Base-by-base conservation (phyloP, 768 basidiomycete species). In the Amanita rubescens region DNA sequence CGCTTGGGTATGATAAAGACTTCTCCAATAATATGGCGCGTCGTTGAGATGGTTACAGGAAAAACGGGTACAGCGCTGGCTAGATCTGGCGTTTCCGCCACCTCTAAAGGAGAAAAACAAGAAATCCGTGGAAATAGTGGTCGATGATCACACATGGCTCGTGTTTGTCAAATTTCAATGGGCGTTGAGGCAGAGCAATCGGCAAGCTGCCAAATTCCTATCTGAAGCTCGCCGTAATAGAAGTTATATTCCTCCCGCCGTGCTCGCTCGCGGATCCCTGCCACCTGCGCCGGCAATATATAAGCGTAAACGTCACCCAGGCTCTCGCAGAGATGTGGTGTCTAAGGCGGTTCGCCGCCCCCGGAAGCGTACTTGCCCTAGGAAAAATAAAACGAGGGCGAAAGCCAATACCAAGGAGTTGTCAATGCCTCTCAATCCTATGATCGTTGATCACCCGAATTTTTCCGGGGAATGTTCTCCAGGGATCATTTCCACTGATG, bases 91-190 rank as follows among this genome's bases (percentile, higher is more conserved):
- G 32, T 53, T n/a, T 62, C n/a, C 5, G 48, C 35, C 34, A 11
- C 17, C 11, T 15, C 7, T n/a, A n/a, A n/a, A 20, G 25, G 35
- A 33, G 4, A 27, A n/a, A 30, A 32, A 37, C 37, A 27, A 30
- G 22, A 51, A 24, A n/a, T 30, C 35, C 19, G 22, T 45, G 11
- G 45, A 14, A 52, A 51, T n/a, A n/a, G n/a, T n/a, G n/a, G n/a
- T n/a, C n/a, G n/a, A n/a, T 34, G 25, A 38, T 4, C 14, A 7
- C 5, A 37, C 30, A 10, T 37, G 50, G 17, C 24, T 19, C 3
- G 35, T 49, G 14, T 65, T 65, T 43, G 56, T 65, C 22, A 39
- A 50, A 4, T 59, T 64, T 32, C 64, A 64, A 42, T 65, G 63
- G 64, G 54, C 49, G 15, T 44, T 65, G 27, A 60, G 52, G 51